These are phyloP conservation scores for Backusella australiensis DNA, from an alignment of 192 early-diverging fungal genomes.

Conservation along the genomic window DNA sequence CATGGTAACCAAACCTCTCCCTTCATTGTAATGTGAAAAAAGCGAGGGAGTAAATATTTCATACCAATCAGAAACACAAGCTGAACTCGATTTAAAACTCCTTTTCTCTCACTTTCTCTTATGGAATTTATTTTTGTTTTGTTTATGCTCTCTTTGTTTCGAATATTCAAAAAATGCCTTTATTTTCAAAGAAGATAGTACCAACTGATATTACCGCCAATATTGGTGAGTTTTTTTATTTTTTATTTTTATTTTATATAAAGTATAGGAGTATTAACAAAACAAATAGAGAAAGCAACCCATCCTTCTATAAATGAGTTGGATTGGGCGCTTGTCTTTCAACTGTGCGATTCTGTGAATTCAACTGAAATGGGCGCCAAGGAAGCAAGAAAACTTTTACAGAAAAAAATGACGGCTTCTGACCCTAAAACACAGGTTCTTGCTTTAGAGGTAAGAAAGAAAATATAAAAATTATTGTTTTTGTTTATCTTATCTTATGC, in stretches of 20 bases:
- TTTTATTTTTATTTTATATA: neutral
- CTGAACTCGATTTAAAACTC: neutral
- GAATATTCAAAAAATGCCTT: constrained; percentile 19
- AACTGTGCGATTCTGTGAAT: constrained; percentile 31
- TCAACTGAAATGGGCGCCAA: constrained; percentile 34
- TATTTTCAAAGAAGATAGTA: constrained; percentile 39
- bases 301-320: constrained; percentile 19
- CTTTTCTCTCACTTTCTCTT: neutral
- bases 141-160: constrained; percentile 5
- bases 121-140: neutral
- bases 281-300: constrained; percentile 25
- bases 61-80: neutral
- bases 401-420: constrained; percentile 28
- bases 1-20: neutral
- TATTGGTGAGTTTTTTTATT: constrained; percentile 27
- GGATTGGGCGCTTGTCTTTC: constrained; percentile 35
- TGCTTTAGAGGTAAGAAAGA: constrained; percentile 23
- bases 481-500: neutral
- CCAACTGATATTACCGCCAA: constrained; percentile 35
- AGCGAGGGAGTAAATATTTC: neutral
- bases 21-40: neutral
- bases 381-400: constrained; percentile 39
- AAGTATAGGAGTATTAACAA: neutral
- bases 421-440: constrained; percentile 26
- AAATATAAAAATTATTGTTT: neutral